Base-by-base conservation (phyloP, 2,329 filamentous ascomycete genomes). In the Monascus ruber region DNA sequence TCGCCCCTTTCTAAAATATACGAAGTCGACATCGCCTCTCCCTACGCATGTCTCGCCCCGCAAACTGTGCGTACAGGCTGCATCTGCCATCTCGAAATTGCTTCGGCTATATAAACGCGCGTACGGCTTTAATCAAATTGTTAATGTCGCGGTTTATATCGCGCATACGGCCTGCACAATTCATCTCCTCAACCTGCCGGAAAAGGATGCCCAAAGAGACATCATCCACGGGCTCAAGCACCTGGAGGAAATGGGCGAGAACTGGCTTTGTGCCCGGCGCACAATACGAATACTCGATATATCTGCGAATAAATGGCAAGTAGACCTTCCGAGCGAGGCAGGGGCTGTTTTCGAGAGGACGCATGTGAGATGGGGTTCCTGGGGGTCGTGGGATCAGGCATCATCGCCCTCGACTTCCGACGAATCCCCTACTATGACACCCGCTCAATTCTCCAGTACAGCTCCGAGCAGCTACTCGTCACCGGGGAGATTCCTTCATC, bases 111-210 rank as follows among this genome's bases (percentile, higher is more conserved):
- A 96, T 65, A 95, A 94, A 60, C 85, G 89, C 49, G 81, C 81
- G 1, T 93, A 94, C 60, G 86, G 89, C 6, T 66, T 96, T 8
- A 79, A 86, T 4, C 89, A 96, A 58, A 94, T 98, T 28, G 94
- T 85, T 65, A 96, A 96, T 54, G 86, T 96, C 51, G 88, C 84
- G 3, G 87, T 96, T 1, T 98, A 98, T 60, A 95, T 96, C 64
- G 74, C 84, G 0, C 89, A 96, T 59, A 91, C 86, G 4, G 88
- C 91, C 26, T 94, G 87, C 57, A 95, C 87, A 0, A 93, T 96
- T 31, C 91, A 96, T 53, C 68, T 98, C 17, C 77, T 98, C 29
- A 95, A 95, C 49, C 69, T 96, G 1, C 88, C 88, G 0, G 88
- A 95, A 50, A 94, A 91, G 65, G 91, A 85, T 26, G 86, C 91